Conservation (phyloP, 768 basidiomycete species). For the Mycena indigotica region DNA sequence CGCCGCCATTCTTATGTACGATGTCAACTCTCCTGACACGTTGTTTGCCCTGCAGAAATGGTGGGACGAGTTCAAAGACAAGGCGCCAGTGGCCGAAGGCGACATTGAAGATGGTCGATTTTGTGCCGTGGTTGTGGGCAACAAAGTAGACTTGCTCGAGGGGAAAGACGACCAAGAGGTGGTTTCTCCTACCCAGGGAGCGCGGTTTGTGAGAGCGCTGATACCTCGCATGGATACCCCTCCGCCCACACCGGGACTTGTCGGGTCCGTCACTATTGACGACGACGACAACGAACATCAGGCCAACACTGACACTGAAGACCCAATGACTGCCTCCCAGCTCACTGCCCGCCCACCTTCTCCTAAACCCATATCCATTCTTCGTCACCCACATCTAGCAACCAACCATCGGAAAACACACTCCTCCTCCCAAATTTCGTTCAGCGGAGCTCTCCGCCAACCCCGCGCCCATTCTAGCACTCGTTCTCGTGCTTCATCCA, state of each 20-base stretch:
- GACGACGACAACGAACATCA: slow-evolving; percentile 1
- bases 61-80: slow-evolving; percentile 76
- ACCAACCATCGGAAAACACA: slow-evolving; percentile 15
- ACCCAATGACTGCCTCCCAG: slow-evolving; percentile 27
- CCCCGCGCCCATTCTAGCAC: slow-evolving; percentile 51
- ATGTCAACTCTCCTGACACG: slow-evolving; percentile 68
- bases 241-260: slow-evolving; percentile 14
- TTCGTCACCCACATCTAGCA: slow-evolving; percentile 28
- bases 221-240: slow-evolving; percentile 41
- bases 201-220: slow-evolving; percentile 57
- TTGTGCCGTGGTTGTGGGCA: slow-evolving; percentile 77
- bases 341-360: slow-evolving; percentile 26
- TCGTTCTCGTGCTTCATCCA: slow-evolving; percentile 30
- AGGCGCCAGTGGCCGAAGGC: slow-evolving; percentile 67
- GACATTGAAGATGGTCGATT: slow-evolving; percentile 52
- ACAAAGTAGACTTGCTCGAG: slow-evolving; percentile 67
- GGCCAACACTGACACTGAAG: slow-evolving; percentile 14
- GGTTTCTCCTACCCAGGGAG: slow-evolving; percentile 47
- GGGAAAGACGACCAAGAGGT: slow-evolving; percentile 18
- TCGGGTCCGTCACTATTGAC: slow-evolving; percentile 8
- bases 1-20: slow-evolving; percentile 80
- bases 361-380: slow-evolving; percentile 32
- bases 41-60: slow-evolving; percentile 64
- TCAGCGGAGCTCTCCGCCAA: slow-evolving; percentile 37
- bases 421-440: slow-evolving; percentile 31